phyloP scores from a whole-genome alignment of 2,329 filamentous ascomycete genomes.

The Colletotrichum eleusines region DNA sequence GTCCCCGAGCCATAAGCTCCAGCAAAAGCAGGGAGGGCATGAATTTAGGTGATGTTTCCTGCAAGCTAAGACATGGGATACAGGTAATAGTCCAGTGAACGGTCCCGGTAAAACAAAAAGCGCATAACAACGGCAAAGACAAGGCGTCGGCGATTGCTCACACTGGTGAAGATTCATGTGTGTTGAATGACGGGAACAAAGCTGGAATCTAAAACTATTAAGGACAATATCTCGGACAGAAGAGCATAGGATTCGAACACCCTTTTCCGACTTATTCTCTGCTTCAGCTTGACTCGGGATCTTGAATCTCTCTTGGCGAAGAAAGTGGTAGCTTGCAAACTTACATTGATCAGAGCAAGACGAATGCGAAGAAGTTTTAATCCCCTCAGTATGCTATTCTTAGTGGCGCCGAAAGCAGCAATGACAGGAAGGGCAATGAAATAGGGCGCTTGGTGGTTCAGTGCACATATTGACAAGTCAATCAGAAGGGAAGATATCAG shows the following conservation, averaged over 20 bases:
- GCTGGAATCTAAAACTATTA: conserved; percentile 37
- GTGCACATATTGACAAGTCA: conserved; percentile 66
- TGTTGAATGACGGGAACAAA: conserved; percentile 52
- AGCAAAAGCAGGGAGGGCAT: conserved; percentile 44
- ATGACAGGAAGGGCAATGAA: conserved; percentile 66
- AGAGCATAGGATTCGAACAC: background rate
- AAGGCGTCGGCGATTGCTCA: conserved; percentile 50
- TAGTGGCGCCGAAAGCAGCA: conserved; percentile 58
- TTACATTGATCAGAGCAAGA: too few species aligned
- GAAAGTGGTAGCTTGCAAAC: conserved; percentile 50
- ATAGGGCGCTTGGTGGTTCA: conserved; percentile 59
- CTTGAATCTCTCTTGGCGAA: conserved; percentile 41
- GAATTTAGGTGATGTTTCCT: conserved; percentile 50
- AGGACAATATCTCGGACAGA: background rate
- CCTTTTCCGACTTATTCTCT: conserved; percentile 30
- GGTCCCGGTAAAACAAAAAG: conserved; percentile 56
- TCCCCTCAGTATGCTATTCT: too few species aligned
- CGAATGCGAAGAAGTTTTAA: too few species aligned
- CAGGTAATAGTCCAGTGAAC: conserved; percentile 54
- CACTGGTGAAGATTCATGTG: conserved; percentile 47
- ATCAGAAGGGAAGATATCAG: conserved; percentile 73
- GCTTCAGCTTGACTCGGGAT: conserved; percentile 39
- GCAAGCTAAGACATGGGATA: conserved; percentile 45
- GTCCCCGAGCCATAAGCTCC: background rate
- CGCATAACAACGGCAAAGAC: conserved; percentile 52